Percentiles rank a stretch among this genome's conserved stretches.
phyloP scores from a whole-genome alignment of 2,329 filamentous ascomycete genomes.

The Neofusicoccum cordaticola region DNA sequence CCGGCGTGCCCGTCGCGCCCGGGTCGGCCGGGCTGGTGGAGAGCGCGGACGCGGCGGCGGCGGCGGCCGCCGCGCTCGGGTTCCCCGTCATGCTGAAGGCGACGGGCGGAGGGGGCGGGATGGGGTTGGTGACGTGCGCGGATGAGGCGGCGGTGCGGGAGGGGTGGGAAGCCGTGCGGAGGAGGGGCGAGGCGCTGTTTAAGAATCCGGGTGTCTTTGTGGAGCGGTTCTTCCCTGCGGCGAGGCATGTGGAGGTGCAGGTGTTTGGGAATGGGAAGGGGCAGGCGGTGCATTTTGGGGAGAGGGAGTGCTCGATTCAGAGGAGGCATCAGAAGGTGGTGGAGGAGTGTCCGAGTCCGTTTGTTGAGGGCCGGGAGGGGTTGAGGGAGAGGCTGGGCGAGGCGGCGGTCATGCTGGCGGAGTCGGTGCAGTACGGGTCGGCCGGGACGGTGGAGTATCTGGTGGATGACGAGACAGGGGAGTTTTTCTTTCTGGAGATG shows the following conservation, averaged over 20 bases:
- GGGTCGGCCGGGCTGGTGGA: constrained; percentile 51
- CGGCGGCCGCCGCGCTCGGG: constrained; percentile 43
- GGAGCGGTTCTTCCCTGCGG: constrained; percentile 75
- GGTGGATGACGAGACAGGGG: constrained; percentile 73
- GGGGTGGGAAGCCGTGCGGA: constrained; percentile 67
- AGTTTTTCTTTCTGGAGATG: constrained; percentile 69
- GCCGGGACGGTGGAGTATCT: constrained; percentile 91
- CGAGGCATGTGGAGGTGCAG: constrained; percentile 85
- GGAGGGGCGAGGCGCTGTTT: constrained; percentile 74
- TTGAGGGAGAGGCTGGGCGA: constrained; percentile 63
- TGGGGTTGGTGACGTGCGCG: constrained; percentile 77
- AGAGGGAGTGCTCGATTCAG: constrained; percentile 86
- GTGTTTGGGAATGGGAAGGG: constrained; percentile 82
- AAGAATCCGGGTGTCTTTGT: constrained; percentile 82
- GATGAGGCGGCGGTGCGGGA: constrained; percentile 60
- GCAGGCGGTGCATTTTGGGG: constrained; percentile 77
- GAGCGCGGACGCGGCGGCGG: constrained; percentile 48
- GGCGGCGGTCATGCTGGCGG: constrained; percentile 66
- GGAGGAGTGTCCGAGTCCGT: constrained; percentile 82
- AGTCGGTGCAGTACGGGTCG: constrained; percentile 66
- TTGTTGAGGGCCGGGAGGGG: constrained; percentile 48
- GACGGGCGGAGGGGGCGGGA: constrained; percentile 62
- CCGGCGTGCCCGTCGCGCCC: constrained; percentile 55
- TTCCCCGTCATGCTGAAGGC: constrained; percentile 65
- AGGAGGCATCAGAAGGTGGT: constrained; percentile 86